Base-by-base conservation (phyloP, 345 rosid genomes). In the Cardamine chenopodiifolia region DNA sequence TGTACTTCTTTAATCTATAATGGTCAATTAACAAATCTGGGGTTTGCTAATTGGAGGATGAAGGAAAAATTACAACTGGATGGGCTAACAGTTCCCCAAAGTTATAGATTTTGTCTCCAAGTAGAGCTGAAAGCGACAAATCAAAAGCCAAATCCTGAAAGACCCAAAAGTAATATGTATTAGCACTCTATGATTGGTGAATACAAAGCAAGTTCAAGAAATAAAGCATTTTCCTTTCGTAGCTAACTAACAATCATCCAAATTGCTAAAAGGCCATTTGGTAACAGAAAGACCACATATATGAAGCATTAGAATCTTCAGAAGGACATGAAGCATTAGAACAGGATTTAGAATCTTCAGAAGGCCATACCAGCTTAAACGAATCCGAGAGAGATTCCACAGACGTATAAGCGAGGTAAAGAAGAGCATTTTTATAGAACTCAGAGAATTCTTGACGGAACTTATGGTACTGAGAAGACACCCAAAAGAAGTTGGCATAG, bases 61-160 rank as follows among this genome's bases (percentile, higher is more conserved):
- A 62, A 52, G 64, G 8, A 2, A 32, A 60, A 66, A 77, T 90
- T 85, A 95, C 99, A 71, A 95, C 79, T 34, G 99, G 99, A 86
- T 95, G 99, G 31, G 99, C 99, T 76, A 95, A 92, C 71, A 95
- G 80, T 83, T 95, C 99, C 31, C 98, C 99, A 54, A 92, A 95
- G 86, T 95, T 95, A 83, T 90, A 95, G 81, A 95, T 90, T 77
- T 90, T 90, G 63, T 95, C 99, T 66, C 99, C 99, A 66, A 95
- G 82, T 67, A 95, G 85, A 29, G 99, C 99, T 65, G 99, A 89
- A 73, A 95, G 90, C 29, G 99, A 92, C 55, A 95, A 84, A 78
- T 95, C 99, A 80, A 92, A 92, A 50, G 98, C 97, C 90, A 95
- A 83, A 75, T 95, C 99, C 99, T 95, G 71, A 71, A 80, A 68